A percentile compares a stretch with the other conserved stretches of the same genome.
Conservation (phyloP, 768 basidiomycete species). For the Scleroderma citrinum region DNA sequence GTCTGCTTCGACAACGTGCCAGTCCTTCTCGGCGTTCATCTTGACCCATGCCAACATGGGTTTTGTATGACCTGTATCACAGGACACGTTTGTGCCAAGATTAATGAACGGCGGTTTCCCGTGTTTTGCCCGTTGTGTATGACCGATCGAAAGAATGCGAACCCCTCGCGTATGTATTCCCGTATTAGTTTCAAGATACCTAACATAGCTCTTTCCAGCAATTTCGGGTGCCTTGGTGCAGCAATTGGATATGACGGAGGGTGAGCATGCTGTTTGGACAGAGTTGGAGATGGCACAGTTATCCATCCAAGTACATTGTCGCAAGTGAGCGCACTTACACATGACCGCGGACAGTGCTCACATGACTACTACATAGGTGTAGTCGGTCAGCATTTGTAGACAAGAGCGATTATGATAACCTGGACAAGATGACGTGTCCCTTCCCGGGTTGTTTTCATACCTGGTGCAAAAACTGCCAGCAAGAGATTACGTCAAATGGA, state of each 20-base stretch:
- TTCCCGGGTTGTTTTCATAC: conserved; percentile 39
- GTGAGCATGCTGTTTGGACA: conserved; percentile 33
- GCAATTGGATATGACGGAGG: conserved; percentile 37
- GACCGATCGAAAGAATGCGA: conserved; percentile 24
- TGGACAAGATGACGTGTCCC: conserved; percentile 44
- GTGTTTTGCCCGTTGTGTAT: conserved; percentile 56
- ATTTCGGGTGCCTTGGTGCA: conserved; percentile 33
- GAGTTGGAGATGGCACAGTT: conserved; percentile 41
- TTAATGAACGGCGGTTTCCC: conserved; percentile 49
- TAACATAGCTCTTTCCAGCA: conserved; percentile 23
- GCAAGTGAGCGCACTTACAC: conserved; percentile 33
- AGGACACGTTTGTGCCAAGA: conserved; percentile 37
- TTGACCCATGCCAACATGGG: conserved; percentile 39
- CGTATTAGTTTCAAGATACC: not conserved
- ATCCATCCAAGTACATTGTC: conserved; percentile 42
- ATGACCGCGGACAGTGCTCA: not conserved
- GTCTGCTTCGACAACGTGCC: conserved; percentile 49
- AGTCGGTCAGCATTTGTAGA: conserved; percentile 43
- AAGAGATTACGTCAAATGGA: conserved; percentile 25
- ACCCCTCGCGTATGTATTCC: conserved; percentile 28
- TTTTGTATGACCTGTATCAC: conserved; percentile 51
- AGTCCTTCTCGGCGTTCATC: conserved; percentile 36
- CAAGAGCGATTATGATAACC: conserved; percentile 37
- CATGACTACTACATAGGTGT: conserved; percentile 37
- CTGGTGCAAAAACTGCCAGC: conserved; percentile 60